Evolutionary conservation across 345 rosid species (phyloP).

Genomic region (Gossypium rotundifolium): DNA sequence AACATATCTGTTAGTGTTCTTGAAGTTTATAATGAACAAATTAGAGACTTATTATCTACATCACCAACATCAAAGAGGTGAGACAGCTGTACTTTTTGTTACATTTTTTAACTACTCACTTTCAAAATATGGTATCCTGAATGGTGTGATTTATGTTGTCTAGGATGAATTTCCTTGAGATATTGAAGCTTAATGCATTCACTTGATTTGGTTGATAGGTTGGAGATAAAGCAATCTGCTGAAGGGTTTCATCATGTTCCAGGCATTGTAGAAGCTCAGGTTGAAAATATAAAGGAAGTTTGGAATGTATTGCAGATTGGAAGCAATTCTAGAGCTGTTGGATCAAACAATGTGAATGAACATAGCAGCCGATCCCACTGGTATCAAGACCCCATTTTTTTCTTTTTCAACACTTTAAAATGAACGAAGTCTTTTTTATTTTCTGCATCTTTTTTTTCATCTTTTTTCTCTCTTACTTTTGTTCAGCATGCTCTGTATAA

Average conservation of each 20-base stretch:
- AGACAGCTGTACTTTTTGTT: constrained; percentile 2
- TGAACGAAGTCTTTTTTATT: background rate
- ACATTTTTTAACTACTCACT: background rate
- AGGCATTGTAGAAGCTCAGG: constrained; percentile 80
- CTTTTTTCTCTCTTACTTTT: constrained; percentile 10
- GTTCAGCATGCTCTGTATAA: constrained; percentile 86
- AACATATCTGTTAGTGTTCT: constrained; percentile 85
- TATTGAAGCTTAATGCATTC: background rate
- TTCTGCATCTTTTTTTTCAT: background rate
- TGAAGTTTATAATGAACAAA: constrained; percentile 97
- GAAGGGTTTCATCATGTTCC: constrained; percentile 87
- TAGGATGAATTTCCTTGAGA: constrained; percentile 2
- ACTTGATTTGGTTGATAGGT: constrained; percentile 34
- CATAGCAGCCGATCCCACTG: constrained; percentile 98
- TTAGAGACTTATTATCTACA: constrained; percentile 81
- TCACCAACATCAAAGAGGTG: constrained; percentile 79
- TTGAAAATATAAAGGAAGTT: constrained; percentile 61
- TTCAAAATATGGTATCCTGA: background rate
- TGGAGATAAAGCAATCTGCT: constrained; percentile 87
- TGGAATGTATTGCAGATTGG: constrained; percentile 90
- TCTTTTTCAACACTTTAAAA: constrained; percentile 5
- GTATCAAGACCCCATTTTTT: constrained; percentile 29
- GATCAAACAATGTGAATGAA: constrained; percentile 94
- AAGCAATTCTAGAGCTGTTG: constrained; percentile 93
- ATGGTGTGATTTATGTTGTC: background rate